These are phyloP conservation scores for Populus ilicifolia DNA, from an alignment of 345 rosid species.

Conservation along the genomic window DNA sequence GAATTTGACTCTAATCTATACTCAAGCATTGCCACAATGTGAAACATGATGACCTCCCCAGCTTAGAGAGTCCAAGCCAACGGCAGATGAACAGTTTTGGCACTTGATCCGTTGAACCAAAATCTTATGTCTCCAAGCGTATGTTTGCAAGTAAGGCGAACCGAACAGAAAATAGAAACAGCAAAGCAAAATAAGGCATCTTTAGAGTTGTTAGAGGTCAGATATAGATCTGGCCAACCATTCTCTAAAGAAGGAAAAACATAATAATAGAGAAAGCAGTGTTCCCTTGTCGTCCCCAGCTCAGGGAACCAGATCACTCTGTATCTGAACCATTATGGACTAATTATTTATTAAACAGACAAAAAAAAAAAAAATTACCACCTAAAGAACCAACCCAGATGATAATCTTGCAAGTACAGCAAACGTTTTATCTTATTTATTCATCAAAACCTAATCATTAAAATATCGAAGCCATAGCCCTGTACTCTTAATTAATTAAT, in stretches of 20 bases:
- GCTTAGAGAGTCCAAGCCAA: too few relatives aligned
- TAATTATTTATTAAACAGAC: background rate
- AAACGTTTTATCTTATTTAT: background rate
- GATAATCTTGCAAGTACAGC: background rate
- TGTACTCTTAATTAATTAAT: background rate
- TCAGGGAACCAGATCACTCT: slow-evolving; percentile 12
- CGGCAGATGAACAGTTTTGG: too few relatives aligned
- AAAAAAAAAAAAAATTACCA: background rate
- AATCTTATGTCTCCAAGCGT: background rate
- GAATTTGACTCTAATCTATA: too few relatives aligned
- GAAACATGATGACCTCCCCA: too few relatives aligned
- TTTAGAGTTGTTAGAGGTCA: slow-evolving; percentile 37
- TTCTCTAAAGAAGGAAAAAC: background rate
- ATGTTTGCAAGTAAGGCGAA: background rate
- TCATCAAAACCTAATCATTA: background rate
- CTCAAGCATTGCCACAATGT: too few relatives aligned
- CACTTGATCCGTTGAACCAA: background rate
- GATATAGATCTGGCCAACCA: slow-evolving; percentile 40
- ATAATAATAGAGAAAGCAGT: background rate
- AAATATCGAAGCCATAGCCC: background rate
- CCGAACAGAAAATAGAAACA: background rate
- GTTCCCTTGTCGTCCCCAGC: slow-evolving; percentile 20
- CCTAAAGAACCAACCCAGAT: background rate
- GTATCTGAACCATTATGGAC: slow-evolving; percentile 1
- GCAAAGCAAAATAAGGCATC: slow-evolving; percentile 10